Evolutionary conservation across 345 rosid genomes (phyloP), one percentile per base, ranked within the genome.

Genomic region (Gossypium australe): DNA sequence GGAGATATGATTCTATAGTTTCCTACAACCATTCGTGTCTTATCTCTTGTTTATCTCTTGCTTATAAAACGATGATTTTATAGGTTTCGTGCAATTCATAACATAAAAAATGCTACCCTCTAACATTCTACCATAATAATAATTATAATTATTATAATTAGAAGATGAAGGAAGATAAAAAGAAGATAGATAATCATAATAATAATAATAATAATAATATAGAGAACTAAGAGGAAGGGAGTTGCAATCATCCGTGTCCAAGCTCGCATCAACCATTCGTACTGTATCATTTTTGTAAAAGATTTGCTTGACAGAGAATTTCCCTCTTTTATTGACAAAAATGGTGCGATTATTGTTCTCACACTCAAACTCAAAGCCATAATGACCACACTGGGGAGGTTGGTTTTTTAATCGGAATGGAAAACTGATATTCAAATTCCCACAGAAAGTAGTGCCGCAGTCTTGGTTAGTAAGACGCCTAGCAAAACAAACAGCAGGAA

Each of bases 21-120:
- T 34, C 1, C 1, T 34, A 34, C 0, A 34, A 5, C 1, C 0
- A 34, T 34, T 34, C 7, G 7, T 34, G 7, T 34, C 0, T 34
- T 34, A 0, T 34, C 0, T 5, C 0, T 34, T 34, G 0, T 34
- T 34, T 0, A 34, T 4, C n/a, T n/a, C n/a, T n/a, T n/a, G n/a
- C n/a, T n/a, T n/a, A n/a, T n/a, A n/a, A n/a, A n/a, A n/a, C n/a
- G n/a, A n/a, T n/a, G n/a, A n/a, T n/a, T n/a, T n/a, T n/a, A n/a
- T n/a, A n/a, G n/a, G n/a, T n/a, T n/a, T n/a, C n/a, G n/a, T n/a
- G n/a, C n/a, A n/a, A n/a, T n/a, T n/a, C n/a, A n/a, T n/a, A n/a
- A n/a, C n/a, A n/a, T n/a, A n/a, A n/a, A n/a, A n/a, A n/a, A n/a
- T n/a, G n/a, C n/a, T n/a, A n/a, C n/a, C n/a, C n/a, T n/a, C n/a